Evolutionary conservation across 257 asterid genomes (phyloP).

Genomic region (Ehretia macrophylla): DNA sequence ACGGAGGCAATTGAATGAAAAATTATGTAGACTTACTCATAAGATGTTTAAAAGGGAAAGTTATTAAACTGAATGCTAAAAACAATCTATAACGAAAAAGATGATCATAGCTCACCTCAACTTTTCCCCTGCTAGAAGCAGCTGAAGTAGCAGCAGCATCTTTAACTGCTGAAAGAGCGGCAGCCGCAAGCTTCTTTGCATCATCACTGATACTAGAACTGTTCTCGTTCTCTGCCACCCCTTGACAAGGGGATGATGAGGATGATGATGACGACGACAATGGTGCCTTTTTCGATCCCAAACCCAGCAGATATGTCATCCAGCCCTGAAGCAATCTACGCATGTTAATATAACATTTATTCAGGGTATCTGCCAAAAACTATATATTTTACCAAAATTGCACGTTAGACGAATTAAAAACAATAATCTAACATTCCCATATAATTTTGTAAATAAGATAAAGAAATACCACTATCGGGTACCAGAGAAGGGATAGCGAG

Average conservation of each 20-base stretch:
- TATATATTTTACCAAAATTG: no score
- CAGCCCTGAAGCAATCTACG: no score
- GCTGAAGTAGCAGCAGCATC: constrained; percentile 59
- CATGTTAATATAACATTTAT: no score
- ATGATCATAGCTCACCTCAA: constrained; percentile 50
- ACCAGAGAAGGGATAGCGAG: no score
- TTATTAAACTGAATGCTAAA: background rate
- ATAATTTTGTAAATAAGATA: no score
- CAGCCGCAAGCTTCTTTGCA: constrained; percentile 77
- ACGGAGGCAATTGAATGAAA: background rate
- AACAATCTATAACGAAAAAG: constrained; percentile 7
- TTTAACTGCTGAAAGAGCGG: constrained; percentile 93
- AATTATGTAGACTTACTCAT: background rate
- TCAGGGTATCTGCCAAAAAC: no score
- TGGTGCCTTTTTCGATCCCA: constrained; percentile 58
- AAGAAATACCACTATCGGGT: no score
- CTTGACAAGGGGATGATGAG: no score
- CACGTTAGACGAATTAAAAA: no score
- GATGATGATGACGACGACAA: constrained; percentile 2
- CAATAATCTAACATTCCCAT: no score
- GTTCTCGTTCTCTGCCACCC: constrained; percentile 26
- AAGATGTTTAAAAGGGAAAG: background rate
- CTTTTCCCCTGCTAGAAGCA: constrained; percentile 60
- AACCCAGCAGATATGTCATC: constrained; percentile 71
- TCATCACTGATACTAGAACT: constrained; percentile 41